Base-by-base conservation (phyloP, 192 early-diverging fungal species). In the Backusella australiensis region DNA sequence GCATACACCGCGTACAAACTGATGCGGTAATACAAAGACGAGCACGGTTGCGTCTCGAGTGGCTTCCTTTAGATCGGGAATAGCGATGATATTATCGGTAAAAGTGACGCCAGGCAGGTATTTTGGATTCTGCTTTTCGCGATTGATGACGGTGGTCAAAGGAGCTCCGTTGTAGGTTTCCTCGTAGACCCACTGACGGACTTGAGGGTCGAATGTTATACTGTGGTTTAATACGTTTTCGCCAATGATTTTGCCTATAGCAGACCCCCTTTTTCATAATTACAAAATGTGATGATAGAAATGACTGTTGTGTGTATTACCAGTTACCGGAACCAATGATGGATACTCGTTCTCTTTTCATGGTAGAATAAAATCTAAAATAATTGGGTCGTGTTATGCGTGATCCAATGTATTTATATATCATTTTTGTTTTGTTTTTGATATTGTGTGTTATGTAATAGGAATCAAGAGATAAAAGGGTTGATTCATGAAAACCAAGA, bases 141-240 rank as follows among this genome's bases (percentile, higher is more conserved):
- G 90, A 86, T 99, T 99, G 83, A 99, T 98, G 77, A 98, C 88
- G 4, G 94, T 90, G 9, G 96, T 94, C 26, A 99, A 87, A 53
- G 92, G 91, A 69, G 90, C 76, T 26, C 94, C 95, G n/a, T 96
- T 83, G 56, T 95, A 86, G 8, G 77, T 87, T 82, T 99, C 97
- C 81, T 99, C 97, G 86, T 90, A 96, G 32, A 99, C 97, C 96
- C 96, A 99, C 91, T 96, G 94, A 71, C 89, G 90, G 65, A 98
- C 95, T 71, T 91, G 83, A 26, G 76, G 75, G 84, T 96, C 93
- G 82, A 96, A 97, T 8, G 71, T 36, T 39, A 80, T 78, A 32
- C 78, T 72, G 46, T 91, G 90, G 12, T 76, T 79, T 17, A 68
- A 63, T 26, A 97, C 95, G 82, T 99, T 99, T 77, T 82, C 79